These are phyloP conservation scores for Apiospora phragmitis DNA, from an alignment of 2,329 filamentous ascomycete species.

Conservation along the genomic window DNA sequence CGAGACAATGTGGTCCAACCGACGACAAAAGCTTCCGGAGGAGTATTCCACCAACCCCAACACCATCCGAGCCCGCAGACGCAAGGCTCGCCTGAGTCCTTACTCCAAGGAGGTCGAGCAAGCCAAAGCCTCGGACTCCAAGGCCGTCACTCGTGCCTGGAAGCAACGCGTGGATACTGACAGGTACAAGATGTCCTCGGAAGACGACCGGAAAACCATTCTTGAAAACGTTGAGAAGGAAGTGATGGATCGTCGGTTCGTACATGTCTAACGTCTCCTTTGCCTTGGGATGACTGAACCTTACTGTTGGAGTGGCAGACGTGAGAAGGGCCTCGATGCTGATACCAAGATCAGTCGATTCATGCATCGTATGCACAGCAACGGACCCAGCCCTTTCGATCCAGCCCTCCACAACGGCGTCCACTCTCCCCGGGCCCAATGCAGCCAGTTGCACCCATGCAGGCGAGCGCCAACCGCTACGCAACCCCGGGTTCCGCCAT, in stretches of 20 bases:
- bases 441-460: neutral
- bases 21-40: conserved; percentile 16
- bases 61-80: conserved; percentile 24
- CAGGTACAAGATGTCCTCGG: conserved; percentile 15
- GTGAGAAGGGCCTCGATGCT: conserved; percentile 16
- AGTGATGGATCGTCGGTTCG: conserved; percentile 21
- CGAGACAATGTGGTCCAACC: conserved; percentile 10
- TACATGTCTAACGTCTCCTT: too few species aligned
- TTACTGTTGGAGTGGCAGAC: conserved; percentile 4
- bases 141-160: conserved; percentile 23
- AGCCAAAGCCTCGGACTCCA: conserved; percentile 22
- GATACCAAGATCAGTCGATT: conserved; percentile 19
- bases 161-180: conserved; percentile 14
- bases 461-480: neutral
- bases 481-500: neutral
- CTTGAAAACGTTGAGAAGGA: conserved; percentile 18
- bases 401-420: neutral
- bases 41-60: conserved; percentile 29
- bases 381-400: neutral
- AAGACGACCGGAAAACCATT: conserved; percentile 14
- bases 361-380: neutral
- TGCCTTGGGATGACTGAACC: neutral
- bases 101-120: conserved; percentile 20
- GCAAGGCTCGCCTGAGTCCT: conserved; percentile 19
- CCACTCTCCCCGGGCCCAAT: neutral